phyloP scores from a whole-genome alignment of 805 yeast genomes.

The Osmozyma mogii region DNA sequence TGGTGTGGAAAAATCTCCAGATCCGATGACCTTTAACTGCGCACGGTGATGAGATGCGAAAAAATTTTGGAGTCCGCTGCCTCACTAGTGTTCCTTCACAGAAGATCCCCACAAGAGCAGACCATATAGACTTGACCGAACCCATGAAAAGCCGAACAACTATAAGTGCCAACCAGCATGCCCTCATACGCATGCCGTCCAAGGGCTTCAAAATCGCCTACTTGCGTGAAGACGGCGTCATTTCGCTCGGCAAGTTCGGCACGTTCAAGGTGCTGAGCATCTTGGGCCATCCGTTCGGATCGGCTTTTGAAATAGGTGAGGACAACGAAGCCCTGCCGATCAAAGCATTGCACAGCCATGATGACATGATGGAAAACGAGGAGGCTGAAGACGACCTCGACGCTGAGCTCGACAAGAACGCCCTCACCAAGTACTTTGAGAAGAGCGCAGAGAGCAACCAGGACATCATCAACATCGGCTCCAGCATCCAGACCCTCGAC shows the following conservation, averaged over 20 bases:
- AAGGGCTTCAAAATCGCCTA: slow-evolving; percentile 69
- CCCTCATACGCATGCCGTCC: slow-evolving; percentile 72
- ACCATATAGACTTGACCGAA: slow-evolving; percentile 1
- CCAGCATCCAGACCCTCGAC: slow-evolving; percentile 63
- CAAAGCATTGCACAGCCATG: slow-evolving; percentile 22
- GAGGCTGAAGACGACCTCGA: slow-evolving; percentile 10
- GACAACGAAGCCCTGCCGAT: slow-evolving; percentile 46
- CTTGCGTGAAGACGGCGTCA: slow-evolving; percentile 48
- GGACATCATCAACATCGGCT: slow-evolving; percentile 59
- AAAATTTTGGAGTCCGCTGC: background rate
- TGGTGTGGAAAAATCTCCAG: slow-evolving; percentile 1
- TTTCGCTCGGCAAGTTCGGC: slow-evolving; percentile 89
- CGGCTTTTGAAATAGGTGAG: slow-evolving; percentile 75
- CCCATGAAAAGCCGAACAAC: slow-evolving; percentile 16
- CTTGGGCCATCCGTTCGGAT: slow-evolving; percentile 79
- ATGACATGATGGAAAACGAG: slow-evolving; percentile 10
- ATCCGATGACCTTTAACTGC: background rate
- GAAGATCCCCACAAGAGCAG: background rate
- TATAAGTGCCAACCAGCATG: slow-evolving; percentile 45
- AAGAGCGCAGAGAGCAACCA: slow-evolving; percentile 55
- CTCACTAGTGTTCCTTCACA: background rate
- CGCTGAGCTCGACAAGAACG: slow-evolving; percentile 30
- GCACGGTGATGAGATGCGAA: no score
- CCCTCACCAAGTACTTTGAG: slow-evolving; percentile 28
- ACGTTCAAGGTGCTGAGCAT: slow-evolving; percentile 66